These are phyloP conservation scores for Penicillium sp. DNA, from an alignment of 2,329 filamentous ascomycete genomes.

Conservation along the genomic window DNA sequence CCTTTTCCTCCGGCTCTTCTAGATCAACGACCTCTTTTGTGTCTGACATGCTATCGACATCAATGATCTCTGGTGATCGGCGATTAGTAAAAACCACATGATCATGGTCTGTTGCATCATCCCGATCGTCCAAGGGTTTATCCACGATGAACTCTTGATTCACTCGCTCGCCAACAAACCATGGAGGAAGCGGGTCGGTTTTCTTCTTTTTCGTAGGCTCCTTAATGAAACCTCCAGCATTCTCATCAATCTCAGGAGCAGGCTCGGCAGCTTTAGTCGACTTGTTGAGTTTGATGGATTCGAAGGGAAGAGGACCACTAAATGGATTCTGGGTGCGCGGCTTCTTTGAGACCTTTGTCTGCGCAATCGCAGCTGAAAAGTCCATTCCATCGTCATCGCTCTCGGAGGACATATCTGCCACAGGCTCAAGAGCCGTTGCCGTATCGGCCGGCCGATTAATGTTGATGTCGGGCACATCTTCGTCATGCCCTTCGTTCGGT, in stretches of 20 bases:
- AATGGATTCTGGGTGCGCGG: slow-evolving; percentile 54
- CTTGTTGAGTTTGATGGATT: slow-evolving; percentile 70
- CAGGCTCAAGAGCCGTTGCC: slow-evolving; percentile 19
- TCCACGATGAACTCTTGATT: slow-evolving; percentile 35
- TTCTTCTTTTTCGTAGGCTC: slow-evolving; percentile 36
- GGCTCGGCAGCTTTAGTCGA: slow-evolving; percentile 43
- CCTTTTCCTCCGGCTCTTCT: slow-evolving; percentile 21
- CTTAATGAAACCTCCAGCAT: slow-evolving; percentile 65
- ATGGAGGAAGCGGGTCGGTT: slow-evolving; percentile 43
- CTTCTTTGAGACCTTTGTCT: slow-evolving; percentile 63
- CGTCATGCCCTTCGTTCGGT: slow-evolving; percentile 42
- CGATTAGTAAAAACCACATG: slow-evolving; percentile 31
- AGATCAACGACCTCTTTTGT: slow-evolving; percentile 33
- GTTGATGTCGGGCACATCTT: slow-evolving; percentile 34
- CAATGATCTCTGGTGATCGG: slow-evolving; percentile 39
- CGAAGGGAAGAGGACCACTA: slow-evolving; percentile 83
- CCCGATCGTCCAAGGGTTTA: slow-evolving; percentile 8
- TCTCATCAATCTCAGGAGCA: slow-evolving; percentile 54
- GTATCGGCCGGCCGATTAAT: slow-evolving; percentile 50
- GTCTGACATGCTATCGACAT: slow-evolving; percentile 36
- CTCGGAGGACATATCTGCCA: slow-evolving; percentile 39
- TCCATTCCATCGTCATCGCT: slow-evolving; percentile 76
- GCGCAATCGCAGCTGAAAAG: slow-evolving; percentile 70
- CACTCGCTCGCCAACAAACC: slow-evolving; percentile 43
- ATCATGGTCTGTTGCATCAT: slow-evolving; percentile 21